Evolutionary conservation across 352 stramenopile genomes (phyloP).

Genomic region (Pilasporangium apinafurcum): DNA sequence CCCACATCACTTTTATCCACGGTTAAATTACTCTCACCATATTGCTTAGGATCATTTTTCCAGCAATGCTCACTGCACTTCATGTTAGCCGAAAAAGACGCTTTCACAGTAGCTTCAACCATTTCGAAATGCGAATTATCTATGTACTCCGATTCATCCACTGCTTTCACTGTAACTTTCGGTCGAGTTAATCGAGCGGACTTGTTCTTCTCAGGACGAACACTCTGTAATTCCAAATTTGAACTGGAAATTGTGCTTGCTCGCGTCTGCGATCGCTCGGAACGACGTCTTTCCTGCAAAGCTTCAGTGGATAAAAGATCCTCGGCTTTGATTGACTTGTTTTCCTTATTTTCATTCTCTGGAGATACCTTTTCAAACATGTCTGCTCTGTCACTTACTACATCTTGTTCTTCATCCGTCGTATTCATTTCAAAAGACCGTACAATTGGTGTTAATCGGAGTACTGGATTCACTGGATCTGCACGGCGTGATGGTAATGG

Average conservation of each 20-base stretch:
- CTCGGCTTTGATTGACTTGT: neutral
- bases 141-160: slow-evolving; percentile 58
- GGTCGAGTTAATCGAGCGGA: slow-evolving; percentile 13
- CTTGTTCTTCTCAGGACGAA: slow-evolving; percentile 11
- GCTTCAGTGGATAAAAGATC: neutral
- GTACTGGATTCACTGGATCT: slow-evolving; percentile 52
- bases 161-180: slow-evolving; percentile 16
- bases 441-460: slow-evolving; percentile 31
- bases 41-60: slow-evolving; percentile 11
- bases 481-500: slow-evolving; percentile 45
- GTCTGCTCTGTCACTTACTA: no score
- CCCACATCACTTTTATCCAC: neutral
- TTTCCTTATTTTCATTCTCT: neutral
- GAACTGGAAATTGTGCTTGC: slow-evolving; percentile 47
- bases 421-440: neutral
- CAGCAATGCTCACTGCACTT: slow-evolving; percentile 37
- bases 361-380: no score
- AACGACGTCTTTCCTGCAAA: slow-evolving; percentile 43
- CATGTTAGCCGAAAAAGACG: slow-evolving; percentile 18
- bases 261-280: slow-evolving; percentile 41
- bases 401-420: no score
- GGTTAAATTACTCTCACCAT: neutral
- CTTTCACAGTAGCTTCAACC: slow-evolving; percentile 34
- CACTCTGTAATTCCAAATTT: slow-evolving; percentile 35
- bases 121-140: slow-evolving; percentile 48